Percentiles rank a stretch among this genome's conserved stretches.
Conservation (phyloP, 805 yeast species). For the Saccharomycopsis oosterbeekiorum region DNA sequence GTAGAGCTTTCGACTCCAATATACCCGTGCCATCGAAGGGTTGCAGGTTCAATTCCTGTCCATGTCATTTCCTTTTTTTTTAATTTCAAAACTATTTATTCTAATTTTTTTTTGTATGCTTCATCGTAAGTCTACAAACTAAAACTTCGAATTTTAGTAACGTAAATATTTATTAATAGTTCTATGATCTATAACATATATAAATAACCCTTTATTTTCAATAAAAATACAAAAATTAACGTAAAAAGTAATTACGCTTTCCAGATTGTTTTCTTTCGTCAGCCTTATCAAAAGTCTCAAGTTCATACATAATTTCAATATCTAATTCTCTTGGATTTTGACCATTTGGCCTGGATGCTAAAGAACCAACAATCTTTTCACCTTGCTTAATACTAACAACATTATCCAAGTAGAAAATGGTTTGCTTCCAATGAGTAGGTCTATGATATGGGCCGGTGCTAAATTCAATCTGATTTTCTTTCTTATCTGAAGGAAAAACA, state of each 20-base stretch:
- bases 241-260: constrained; percentile 59
- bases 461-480: constrained; percentile 47
- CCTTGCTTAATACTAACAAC: constrained; percentile 70
- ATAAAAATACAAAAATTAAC: constrained; percentile 29
- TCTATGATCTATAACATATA: background rate
- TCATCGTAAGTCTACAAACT: background rate
- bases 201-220: background rate
- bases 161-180: background rate
- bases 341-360: constrained; percentile 68
- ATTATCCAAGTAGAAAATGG: constrained; percentile 82
- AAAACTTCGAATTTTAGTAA: background rate
- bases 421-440: constrained; percentile 98
- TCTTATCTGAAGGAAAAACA: constrained; percentile 59
- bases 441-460: constrained; percentile 91
- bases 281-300: constrained; percentile 32
- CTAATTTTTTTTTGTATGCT: background rate
- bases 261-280: constrained; percentile 49
- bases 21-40: constrained; percentile 38
- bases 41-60: constrained; percentile 63
- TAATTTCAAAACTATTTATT: no score
- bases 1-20: constrained; percentile 64
- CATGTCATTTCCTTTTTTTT: constrained; percentile 21
- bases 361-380: constrained; percentile 60
- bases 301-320: constrained; percentile 51
- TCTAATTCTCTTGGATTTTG: constrained; percentile 85